These are phyloP conservation scores for Eimeria praecox DNA, from an alignment of 169 alveolate genomes.

Conservation along the genomic window DNA sequence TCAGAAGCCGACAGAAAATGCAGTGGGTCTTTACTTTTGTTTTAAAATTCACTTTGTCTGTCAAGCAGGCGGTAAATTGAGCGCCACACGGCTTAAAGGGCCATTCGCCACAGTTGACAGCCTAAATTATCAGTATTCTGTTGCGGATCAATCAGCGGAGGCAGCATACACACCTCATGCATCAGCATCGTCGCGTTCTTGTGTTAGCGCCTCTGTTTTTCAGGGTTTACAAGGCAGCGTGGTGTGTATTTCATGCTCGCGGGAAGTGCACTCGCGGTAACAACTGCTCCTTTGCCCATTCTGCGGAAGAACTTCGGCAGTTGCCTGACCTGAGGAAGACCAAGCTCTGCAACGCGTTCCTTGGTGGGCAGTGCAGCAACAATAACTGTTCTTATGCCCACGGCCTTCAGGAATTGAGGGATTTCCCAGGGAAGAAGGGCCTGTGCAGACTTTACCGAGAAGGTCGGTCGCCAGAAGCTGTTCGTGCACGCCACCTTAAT, in stretches of 20 bases:
- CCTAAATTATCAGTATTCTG: not conserved
- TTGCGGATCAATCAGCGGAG: not conserved
- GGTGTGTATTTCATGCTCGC: constrained; percentile 76
- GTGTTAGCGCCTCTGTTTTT: not conserved
- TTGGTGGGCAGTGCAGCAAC: constrained; percentile 73
- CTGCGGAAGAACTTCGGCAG: constrained; percentile 81
- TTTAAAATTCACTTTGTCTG: not conserved
- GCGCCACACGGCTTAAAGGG: not conserved
- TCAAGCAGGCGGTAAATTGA: not conserved
- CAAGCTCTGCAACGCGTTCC: constrained; percentile 72
- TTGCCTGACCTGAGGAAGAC: constrained; percentile 82
- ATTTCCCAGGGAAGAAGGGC: constrained; percentile 78
- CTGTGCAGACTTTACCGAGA: constrained; percentile 74
- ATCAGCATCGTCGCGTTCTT: not conserved
- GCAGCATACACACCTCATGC: not conserved
- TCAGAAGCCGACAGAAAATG: constrained; percentile 12
- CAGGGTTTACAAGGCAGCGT: constrained; percentile 80
- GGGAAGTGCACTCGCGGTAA: constrained; percentile 82
- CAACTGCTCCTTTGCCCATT: constrained; percentile 83
- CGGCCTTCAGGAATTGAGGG: constrained; percentile 83
- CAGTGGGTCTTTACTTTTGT: not conserved
- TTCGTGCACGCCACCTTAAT: not conserved
- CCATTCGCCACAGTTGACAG: not conserved
- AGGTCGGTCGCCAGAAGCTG: constrained; percentile 47
- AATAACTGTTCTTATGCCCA: constrained; percentile 82